These are phyloP conservation scores for Cicer judaicum DNA, from an alignment of 306 rosid species.

Conservation along the genomic window DNA sequence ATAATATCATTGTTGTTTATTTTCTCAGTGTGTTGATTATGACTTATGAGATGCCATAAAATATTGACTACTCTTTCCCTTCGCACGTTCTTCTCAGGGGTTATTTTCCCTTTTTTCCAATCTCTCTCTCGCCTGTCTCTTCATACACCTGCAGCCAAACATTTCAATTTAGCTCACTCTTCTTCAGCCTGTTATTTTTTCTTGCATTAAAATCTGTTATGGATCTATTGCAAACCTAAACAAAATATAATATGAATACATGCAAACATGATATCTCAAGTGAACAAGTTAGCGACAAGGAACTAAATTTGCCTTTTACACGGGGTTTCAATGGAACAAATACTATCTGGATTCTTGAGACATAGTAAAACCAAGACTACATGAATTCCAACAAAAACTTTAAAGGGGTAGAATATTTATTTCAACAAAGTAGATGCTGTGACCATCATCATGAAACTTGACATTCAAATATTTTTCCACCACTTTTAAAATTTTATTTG, in stretches of 20 bases:
- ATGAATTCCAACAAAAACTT: not conserved
- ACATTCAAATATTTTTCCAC: not conserved
- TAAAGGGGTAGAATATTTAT: not conserved
- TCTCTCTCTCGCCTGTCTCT: not conserved
- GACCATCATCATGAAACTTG: slow-evolving; percentile 10
- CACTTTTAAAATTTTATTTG: not conserved
- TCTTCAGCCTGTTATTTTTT: not conserved
- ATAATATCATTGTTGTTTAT: slow-evolving; percentile 24
- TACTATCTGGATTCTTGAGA: not conserved
- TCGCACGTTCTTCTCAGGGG: not conserved
- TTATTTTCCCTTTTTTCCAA: not conserved
- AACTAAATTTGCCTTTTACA: not conserved
- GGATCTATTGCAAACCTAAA: not conserved
- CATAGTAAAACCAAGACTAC: not conserved
- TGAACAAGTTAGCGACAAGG: not conserved
- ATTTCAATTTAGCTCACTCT: slow-evolving; percentile 13
- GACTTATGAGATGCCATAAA: slow-evolving; percentile 4
- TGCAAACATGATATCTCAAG: slow-evolving; percentile 1
- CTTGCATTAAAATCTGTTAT: not conserved
- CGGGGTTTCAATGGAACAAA: not conserved
- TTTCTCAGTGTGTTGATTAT: slow-evolving; percentile 14
- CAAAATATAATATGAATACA: not conserved
- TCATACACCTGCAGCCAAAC: slow-evolving; percentile 4
- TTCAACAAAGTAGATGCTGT: not conserved
- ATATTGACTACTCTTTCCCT: not conserved